Evolutionary conservation across 2,329 filamentous ascomycete species (phyloP), one percentile per base, ranked within the genome.

Genomic region (Diaporthe citriasiana): DNA sequence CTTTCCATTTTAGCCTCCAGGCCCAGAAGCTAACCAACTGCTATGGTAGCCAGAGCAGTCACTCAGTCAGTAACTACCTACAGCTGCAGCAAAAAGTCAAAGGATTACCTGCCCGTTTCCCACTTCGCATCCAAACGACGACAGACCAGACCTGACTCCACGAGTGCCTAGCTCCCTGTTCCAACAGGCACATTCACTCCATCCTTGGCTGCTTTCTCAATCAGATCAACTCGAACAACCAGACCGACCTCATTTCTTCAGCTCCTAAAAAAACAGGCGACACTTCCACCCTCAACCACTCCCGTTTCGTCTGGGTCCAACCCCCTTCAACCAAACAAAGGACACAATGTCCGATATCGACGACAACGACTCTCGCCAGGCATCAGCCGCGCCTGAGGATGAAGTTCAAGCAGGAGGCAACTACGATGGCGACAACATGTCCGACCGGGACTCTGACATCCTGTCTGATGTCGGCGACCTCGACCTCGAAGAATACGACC

Each of bases 381-480:
- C 57, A 22, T 73, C 68, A 27, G 53, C 71, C 55, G 33, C 65
- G 51, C 50, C 57, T 19, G 57, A 70, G 51, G 74, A 70, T 10
- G 74, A 71, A 10, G 42, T 70, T 22, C 71, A 69, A 22, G 50
- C 70, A 25, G 71, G 22, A 53, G 50, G 71, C 25, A 47, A 51
- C 47, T 69, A 57, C 27, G n/a, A 73, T 59, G 74, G 70, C 56
- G 74, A 63, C 77, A 85, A 63, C 77, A 85, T 85, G 83, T 89
- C 88, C 22, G 90, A 92, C 76, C 85, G 85, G 70, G 89, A 91
- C 17, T 90, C 88, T 0, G 89, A 91, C 76, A 82, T 88, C 51
- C 87, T 93, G 1, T 93, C 91, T 30, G 92, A 93, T 79, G 90
- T 93, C 76, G 92, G 93, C 78, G 92, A 93, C 79, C 88, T 92